Percentiles rank a stretch among this genome's conserved stretches.
These are phyloP conservation scores for Tetracladium setigerum DNA, from an alignment of 495 filamentous ascomycete species.

Conservation along the genomic window DNA sequence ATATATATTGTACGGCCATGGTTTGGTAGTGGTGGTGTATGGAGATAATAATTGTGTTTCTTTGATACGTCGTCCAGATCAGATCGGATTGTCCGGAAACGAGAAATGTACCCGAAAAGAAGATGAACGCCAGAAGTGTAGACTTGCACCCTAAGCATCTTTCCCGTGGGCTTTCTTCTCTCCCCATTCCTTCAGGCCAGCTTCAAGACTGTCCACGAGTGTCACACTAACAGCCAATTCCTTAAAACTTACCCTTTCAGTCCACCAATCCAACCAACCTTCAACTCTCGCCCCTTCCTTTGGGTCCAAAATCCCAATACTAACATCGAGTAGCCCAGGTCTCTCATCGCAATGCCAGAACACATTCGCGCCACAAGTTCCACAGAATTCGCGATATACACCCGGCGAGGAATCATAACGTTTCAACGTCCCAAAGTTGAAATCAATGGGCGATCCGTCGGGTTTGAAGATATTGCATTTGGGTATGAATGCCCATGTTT, in stretches of 20 bases:
- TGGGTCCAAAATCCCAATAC: slow-evolving; percentile 50
- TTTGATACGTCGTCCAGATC: too few species aligned
- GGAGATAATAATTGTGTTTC: too few species aligned
- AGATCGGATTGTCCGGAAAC: too few species aligned
- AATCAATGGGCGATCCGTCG: slow-evolving; percentile 32
- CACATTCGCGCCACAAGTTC: slow-evolving; percentile 53
- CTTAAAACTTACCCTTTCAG: slow-evolving; percentile 48
- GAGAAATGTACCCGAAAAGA: too few species aligned
- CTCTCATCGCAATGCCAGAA: slow-evolving; percentile 56
- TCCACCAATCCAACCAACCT: slow-evolving; percentile 54
- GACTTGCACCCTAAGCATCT: not conserved
- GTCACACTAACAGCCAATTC: slow-evolving; percentile 46
- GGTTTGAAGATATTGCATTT: slow-evolving; percentile 48
- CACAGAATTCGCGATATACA: slow-evolving; percentile 57
- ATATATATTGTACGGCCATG: too few species aligned
- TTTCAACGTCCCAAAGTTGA: slow-evolving; percentile 39
- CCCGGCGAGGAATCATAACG: slow-evolving; percentile 45
- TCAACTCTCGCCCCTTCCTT: slow-evolving; percentile 46
- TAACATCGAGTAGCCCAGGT: slow-evolving; percentile 56
- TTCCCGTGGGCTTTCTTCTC: not conserved
- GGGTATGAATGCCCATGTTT: slow-evolving; percentile 62
- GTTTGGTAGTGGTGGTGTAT: too few species aligned
- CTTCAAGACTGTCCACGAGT: slow-evolving; percentile 18
- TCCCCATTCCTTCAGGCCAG: slow-evolving; percentile 15
- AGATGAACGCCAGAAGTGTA: too few species aligned